Evolutionary conservation across 192 early-diverging fungal genomes (phyloP), one percentile per base, ranked within the genome.

Genomic region (Chytriomyces confervae): DNA sequence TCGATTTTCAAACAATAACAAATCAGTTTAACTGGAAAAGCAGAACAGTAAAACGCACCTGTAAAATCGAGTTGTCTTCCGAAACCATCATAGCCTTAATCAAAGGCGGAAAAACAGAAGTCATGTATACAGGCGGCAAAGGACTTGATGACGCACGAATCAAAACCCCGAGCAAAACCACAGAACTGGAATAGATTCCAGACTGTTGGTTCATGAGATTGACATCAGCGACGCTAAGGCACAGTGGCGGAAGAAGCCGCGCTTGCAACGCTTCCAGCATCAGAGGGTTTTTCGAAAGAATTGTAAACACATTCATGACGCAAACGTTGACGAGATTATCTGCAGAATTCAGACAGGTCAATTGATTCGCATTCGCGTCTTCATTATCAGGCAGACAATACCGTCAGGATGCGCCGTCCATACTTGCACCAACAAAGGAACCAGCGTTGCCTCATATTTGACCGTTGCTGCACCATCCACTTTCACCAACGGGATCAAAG

Each of bases 31-130:
- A n/a, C n/a, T n/a, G 47, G 24, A 60, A 50, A 60, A 23, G 5
- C 6, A 36, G 29, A 1, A 36, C 2, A 1, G 29, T 36, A 0
- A 36, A 36, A 46, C 29, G 20, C 49, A 86, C 88, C 83, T 98
- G 97, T 50, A 97, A 84, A 57, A 97, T 89, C 50, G 91, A 89
- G 65, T 83, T 85, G 77, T 99, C 94, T 50, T 90, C 90, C 16
- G 87, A 86, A 7, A 80, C 82, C 68, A 89, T 84, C 62, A 95
- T 79, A 9, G 94, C 85, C 50, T 86, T 88, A 84, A 98, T 93
- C 48, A 98, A 83, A 23, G 82, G 80, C 7, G 94, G 94, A 80
- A 96, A 97, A 61, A 97, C 86, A 50, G 91, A 23, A 8, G 50
- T 29, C 20, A 80, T 69, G 68, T 87, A 88, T 5, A 62, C 64